A percentile compares a stretch with the other conserved stretches of the same genome.
These are phyloP conservation scores for Eimeria maxima DNA, from an alignment of 169 alveolate species.

Conservation along the genomic window DNA sequence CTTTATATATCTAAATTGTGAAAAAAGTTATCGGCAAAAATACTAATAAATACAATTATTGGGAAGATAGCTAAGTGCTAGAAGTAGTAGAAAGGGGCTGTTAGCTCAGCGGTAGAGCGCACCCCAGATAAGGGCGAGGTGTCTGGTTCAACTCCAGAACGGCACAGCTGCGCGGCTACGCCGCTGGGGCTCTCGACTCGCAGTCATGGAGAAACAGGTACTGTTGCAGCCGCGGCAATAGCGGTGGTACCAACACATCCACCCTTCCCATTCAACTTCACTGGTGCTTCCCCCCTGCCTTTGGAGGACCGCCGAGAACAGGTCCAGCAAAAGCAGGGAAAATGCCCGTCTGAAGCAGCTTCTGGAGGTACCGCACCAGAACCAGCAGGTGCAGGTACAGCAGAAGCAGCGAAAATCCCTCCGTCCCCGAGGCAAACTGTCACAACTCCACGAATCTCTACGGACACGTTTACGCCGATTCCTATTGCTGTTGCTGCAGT, in stretches of 20 bases:
- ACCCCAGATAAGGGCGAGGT: too few relatives aligned
- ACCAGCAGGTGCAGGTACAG: neutral
- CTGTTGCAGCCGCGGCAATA: conserved; percentile 49
- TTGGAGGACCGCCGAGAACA: neutral
- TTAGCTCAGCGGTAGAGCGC: too few relatives aligned
- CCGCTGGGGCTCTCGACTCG: conserved; percentile 32
- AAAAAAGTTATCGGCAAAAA: too few relatives aligned
- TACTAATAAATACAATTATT: too few relatives aligned
- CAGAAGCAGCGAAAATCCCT: neutral
- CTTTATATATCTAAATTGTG: too few relatives aligned
- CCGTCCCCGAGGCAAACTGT: neutral
- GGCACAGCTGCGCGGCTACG: neutral
- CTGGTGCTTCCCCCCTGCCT: neutral
- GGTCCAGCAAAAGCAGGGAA: conserved; percentile 30
- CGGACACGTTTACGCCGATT: neutral
- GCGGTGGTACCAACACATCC: neutral
- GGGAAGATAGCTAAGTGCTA: too few relatives aligned
- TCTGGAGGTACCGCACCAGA: neutral
- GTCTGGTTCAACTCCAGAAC: too few relatives aligned
- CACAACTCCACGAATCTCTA: neutral
- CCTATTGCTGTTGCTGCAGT: neutral
- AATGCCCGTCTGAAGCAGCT: neutral
- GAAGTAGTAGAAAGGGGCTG: too few relatives aligned
- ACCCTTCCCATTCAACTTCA: conserved; percentile 14
- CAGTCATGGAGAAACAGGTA: conserved; percentile 8